Evolutionary conservation across 208 protist species (phyloP), one percentile per base, ranked within the genome.

Genomic region (Trypanosoma theileri): DNA sequence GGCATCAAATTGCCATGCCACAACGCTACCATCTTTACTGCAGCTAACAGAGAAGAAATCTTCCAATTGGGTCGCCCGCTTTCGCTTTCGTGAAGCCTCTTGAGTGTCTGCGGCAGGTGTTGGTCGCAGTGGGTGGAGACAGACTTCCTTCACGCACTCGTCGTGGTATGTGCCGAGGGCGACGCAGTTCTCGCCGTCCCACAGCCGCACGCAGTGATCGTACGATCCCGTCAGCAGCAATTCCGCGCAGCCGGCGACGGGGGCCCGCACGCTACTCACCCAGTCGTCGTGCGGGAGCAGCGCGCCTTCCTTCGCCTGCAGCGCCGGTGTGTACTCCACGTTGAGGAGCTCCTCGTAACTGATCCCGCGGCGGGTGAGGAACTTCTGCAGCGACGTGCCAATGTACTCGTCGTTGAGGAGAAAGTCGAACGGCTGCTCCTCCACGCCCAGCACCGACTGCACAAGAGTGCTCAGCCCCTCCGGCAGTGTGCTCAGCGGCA

Each of bases 271-370:
- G 52, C 68, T 84, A 73, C 85, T 92, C 19, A 95, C 89, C 89
- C 89, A 95, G 71, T 95, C 89, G 64, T 95, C 89, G 76, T 95
- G 89, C 4, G 89, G 89, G 21, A 92, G 77, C 40, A 91, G 74
- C 16, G 79, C 73, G n/a, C 89, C 85, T 59, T 95, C 89, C 61
- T 92, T 86, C 0, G 84, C 82, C 69, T 88, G 80, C 45, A 95
- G 66, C 0, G 86, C 80, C 7, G 90, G 90, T 0, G 85, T 95
- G 71, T 95, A 95, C 80, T 95, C 90, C 50, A 95, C 81, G 61
- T 82, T 82, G 13, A 95, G 81, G 42, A 92, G 63, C 57, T 88
- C 85, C 75, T 95, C 90, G 22, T 79, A 80, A 71, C 86, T 92
- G 67, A 93, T 78, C 19, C 77, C 81, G 55, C 84, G 74, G 24